Conservation (phyloP, 2,329 filamentous ascomycete species). For the Fusarium begoniae region DNA sequence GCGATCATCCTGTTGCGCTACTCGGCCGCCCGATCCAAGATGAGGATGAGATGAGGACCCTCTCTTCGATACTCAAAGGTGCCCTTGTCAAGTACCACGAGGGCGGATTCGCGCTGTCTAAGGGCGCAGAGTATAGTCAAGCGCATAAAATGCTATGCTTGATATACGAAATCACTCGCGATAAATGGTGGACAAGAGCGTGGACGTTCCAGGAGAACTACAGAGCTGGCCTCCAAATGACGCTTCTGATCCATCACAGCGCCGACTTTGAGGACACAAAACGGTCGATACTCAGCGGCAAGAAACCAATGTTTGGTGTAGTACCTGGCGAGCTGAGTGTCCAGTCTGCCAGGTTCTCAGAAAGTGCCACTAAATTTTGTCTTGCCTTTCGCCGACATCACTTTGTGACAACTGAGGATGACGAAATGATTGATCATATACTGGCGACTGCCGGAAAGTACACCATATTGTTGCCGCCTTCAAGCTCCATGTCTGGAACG, state of each 20-base stretch:
- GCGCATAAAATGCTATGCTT: conserved; percentile 34
- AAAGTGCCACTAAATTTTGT: conserved; percentile 40
- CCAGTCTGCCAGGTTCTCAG: conserved; percentile 30
- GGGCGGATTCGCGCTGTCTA: conserved; percentile 11
- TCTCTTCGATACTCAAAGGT: conserved; percentile 31
- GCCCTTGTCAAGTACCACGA: conserved; percentile 18
- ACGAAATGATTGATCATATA: conserved; percentile 12
- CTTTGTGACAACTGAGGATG: background rate
- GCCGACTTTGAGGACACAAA: conserved; percentile 32
- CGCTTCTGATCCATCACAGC: conserved; percentile 42
- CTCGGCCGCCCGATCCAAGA: conserved; percentile 32
- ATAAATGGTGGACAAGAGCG: conserved; percentile 45
- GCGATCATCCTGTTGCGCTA: conserved; percentile 44
- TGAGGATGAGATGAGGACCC: conserved; percentile 8
- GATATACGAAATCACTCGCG: conserved; percentile 38
- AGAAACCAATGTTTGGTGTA: conserved; percentile 7
- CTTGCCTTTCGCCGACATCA: conserved; percentile 20
- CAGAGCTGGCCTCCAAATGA: conserved; percentile 41
- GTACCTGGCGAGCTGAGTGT: conserved; percentile 41
- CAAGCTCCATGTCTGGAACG: conserved; percentile 39
- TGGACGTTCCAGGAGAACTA: conserved; percentile 51
- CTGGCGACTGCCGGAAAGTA: conserved; percentile 42
- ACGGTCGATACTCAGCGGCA: background rate
- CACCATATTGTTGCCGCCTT: conserved; percentile 27
- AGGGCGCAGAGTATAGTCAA: background rate